A percentile compares a stretch with the other conserved stretches of the same genome.
These are phyloP conservation scores for Lachnum nothofagi DNA, from an alignment of 2,329 filamentous ascomycete species.

Conservation along the genomic window DNA sequence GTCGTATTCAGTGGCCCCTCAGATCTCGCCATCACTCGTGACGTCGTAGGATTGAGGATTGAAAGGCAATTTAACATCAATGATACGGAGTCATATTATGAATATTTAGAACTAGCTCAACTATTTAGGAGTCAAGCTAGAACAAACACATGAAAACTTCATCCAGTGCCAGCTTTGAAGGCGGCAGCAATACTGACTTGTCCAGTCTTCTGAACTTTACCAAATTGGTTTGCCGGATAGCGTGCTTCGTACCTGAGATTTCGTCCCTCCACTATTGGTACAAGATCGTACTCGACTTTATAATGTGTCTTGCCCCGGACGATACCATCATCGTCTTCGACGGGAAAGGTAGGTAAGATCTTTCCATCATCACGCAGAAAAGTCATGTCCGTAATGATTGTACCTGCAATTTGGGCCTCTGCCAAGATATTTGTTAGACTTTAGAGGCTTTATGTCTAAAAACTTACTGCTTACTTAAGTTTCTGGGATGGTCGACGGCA, in stretches of 20 bases:
- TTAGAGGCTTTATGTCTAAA: not conserved
- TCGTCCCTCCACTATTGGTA: constrained; percentile 9
- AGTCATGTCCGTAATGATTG: constrained; percentile 8
- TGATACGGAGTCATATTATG: too few relatives aligned
- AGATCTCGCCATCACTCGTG: too few relatives aligned
- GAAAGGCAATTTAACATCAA: too few relatives aligned
- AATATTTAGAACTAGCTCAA: too few relatives aligned
- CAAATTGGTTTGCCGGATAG: not conserved
- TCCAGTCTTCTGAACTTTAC: not conserved
- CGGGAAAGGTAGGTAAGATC: not conserved
- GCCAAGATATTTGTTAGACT: constrained; percentile 1
- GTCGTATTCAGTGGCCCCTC: too few relatives aligned
- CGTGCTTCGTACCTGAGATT: constrained; percentile 11
- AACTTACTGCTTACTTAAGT: constrained; percentile 2
- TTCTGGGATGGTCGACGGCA: constrained; percentile 3
- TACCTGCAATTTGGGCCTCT: constrained; percentile 7
- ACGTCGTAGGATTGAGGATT: too few relatives aligned
- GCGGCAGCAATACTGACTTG: constrained; percentile 10
- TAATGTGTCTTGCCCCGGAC: not conserved
- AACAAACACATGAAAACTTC: too few relatives aligned
- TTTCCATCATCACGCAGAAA: constrained; percentile 9
- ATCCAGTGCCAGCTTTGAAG: constrained; percentile 1
- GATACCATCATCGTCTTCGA: not conserved
- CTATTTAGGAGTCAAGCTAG: too few relatives aligned
- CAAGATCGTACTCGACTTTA: constrained; percentile 7